phyloP scores from a whole-genome alignment of 768 basidiomycete genomes.

The Panaeolus cyanescens region DNA sequence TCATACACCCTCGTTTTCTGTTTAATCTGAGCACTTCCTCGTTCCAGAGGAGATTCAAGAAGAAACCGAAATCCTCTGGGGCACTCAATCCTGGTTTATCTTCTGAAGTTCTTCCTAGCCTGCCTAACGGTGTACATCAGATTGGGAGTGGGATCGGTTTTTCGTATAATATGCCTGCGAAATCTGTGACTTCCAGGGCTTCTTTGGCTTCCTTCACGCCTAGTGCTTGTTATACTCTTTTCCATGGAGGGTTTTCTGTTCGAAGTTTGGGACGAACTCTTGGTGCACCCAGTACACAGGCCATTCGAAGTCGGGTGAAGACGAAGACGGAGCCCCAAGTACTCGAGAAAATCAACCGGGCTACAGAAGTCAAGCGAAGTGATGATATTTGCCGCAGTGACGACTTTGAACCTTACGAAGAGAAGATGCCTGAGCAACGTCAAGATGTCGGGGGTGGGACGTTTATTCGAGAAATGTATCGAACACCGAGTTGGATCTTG shows the following conservation, averaged over 20 bases:
- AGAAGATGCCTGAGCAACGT: neutral
- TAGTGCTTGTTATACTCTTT: conserved; percentile 18
- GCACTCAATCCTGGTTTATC: conserved; percentile 26
- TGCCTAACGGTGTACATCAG: conserved; percentile 48
- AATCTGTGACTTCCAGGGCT: conserved; percentile 16
- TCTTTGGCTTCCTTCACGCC: conserved; percentile 23
- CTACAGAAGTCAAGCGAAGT: neutral
- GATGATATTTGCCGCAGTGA: neutral
- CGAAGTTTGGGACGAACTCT: conserved; percentile 18
- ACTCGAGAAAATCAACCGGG: neutral
- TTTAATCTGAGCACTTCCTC: conserved; percentile 34
- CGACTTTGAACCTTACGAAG: neutral
- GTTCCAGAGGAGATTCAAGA: conserved; percentile 43
- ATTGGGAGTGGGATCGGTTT: conserved; percentile 57
- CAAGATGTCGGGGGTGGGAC: conserved; percentile 20
- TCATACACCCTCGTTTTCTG: conserved; percentile 27
- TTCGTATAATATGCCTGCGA: conserved; percentile 38
- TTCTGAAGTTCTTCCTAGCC: conserved; percentile 28
- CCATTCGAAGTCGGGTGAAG: neutral
- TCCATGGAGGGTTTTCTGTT: conserved; percentile 21
- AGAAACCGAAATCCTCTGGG: conserved; percentile 34
- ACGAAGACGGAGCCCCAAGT: conserved; percentile 6
- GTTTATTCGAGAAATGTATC: conserved; percentile 28
- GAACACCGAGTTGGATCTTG: conserved; percentile 26
- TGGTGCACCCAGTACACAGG: neutral